Conservation (phyloP, 176 grass and related monocot species). For the Hsuehochloa calcarea region DNA sequence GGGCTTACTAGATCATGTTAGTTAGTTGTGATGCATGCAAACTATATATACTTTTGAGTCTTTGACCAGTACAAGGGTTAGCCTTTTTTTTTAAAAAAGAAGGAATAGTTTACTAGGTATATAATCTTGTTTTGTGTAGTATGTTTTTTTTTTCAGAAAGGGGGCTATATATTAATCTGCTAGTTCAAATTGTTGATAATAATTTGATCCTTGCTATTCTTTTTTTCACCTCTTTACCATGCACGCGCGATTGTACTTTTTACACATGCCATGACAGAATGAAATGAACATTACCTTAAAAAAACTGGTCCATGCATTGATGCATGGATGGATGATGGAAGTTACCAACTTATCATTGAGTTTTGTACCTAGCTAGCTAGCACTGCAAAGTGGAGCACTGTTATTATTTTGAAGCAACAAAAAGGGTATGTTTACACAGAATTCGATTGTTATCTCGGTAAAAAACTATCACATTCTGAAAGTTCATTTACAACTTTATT, state of each 20-base stretch:
- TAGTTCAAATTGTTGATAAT: neutral
- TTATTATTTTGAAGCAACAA: neutral
- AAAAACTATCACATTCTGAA: too few relatives aligned
- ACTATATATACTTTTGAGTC: neutral
- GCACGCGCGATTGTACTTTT: neutral
- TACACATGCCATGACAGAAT: neutral
- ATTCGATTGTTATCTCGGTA: too few relatives aligned
- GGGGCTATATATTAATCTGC: neutral
- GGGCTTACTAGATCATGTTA: neutral
- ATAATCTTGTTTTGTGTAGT: neutral
- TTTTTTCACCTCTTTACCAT: neutral
- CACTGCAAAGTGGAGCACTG: neutral
- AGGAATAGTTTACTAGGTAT: neutral
- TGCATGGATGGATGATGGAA: neutral
- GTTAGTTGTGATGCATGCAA: neutral
- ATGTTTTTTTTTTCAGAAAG: neutral
- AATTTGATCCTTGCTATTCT: neutral
- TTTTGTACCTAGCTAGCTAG: constrained; percentile 6
- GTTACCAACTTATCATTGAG: neutral
- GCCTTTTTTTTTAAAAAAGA: neutral
- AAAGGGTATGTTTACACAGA: too few relatives aligned
- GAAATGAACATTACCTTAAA: neutral
- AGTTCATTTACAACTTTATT: too few relatives aligned
- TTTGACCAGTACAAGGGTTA: neutral
- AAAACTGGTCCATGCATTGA: neutral